Base-by-base conservation (phyloP, 495 filamentous ascomycete species). In the Lophiotrema nucula region DNA sequence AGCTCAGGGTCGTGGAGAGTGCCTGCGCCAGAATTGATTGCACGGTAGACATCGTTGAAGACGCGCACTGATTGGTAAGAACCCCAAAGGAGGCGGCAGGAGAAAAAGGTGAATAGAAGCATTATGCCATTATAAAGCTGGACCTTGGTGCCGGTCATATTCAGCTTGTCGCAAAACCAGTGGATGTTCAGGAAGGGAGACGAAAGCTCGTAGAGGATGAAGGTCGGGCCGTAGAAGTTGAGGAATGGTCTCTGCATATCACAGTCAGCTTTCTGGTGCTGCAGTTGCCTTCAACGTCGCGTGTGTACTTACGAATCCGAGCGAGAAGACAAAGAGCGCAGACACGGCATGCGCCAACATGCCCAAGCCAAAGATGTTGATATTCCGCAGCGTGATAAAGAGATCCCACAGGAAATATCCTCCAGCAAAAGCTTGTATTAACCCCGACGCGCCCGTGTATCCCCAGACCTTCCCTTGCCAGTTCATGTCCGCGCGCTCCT, bases 321-420 rank as follows among this genome's bases (percentile, higher is more conserved):
- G 83, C 26, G 79, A 83, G 69, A 92, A 99, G 8, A 99, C 93
- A 35, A 82, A 76, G 31, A 97, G 75, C 11, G 93, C 93, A 67
- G 84, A 86, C 26, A 92, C 69, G 38, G 90, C 93, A 75, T 99
- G 93, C 65, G 91, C 90, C 54, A 96, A 74, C 79, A 96, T 84
- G 18, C 92, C 95, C 27, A 84, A 68, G 1, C 95, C 93, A 74
- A 99, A 97, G 57, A 96, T 80, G 27, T 82, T 77, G 41, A 96
- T 56, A 68, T 95, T 76, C 50, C 77, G 63, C 24, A 82, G 69
- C 53, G 88, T 95, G 49, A 96, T 78, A 51, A 84, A 77, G 56
- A 97, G 69, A 69, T 97, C 93, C 83, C 92, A 99, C 60, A 97
- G 67, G 64, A 99, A 99, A 71, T 99, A 99, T n/a, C 95, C 93